A percentile compares a stretch with the other conserved stretches of the same genome.
Evolutionary conservation across 179 eudicot species (phyloP).

Genomic region (Silene noctiflora): DNA sequence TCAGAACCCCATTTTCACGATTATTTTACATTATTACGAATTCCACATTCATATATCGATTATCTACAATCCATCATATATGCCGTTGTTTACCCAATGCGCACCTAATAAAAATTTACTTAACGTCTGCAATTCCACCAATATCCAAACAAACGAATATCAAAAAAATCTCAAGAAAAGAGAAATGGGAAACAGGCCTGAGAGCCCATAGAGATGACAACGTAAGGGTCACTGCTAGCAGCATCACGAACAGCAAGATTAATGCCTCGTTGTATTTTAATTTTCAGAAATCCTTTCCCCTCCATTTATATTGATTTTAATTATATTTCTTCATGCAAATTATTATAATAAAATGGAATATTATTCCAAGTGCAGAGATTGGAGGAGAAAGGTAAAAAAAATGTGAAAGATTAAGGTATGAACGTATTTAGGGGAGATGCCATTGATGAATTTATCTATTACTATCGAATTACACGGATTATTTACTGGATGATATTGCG

Average conservation of each 20-base stretch:
- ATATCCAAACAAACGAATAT: too few relatives aligned
- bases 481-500: too few relatives aligned
- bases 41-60: too few relatives aligned
- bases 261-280: slow-evolving; percentile 40
- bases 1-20: too few relatives aligned
- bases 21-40: too few relatives aligned
- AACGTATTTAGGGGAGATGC: background rate
- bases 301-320: background rate
- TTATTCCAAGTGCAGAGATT: background rate
- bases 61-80: too few relatives aligned
- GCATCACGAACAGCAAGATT: slow-evolving; percentile 48
- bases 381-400: background rate
- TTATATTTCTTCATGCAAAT: background rate
- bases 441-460: too few relatives aligned
- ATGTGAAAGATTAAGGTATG: background rate
- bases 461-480: too few relatives aligned
- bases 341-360: background rate
- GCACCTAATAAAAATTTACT: too few relatives aligned
- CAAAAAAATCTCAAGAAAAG: too few relatives aligned
- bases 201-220: slow-evolving; percentile 36
- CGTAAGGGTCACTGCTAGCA: slow-evolving; percentile 54
- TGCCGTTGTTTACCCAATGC: too few relatives aligned
- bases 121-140: too few relatives aligned
- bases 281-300: slow-evolving; percentile 21
- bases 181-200: slow-evolving; percentile 31